Evolutionary conservation across 2,329 filamentous ascomycete species (phyloP).

Genomic region (Chaetomium olivaceum): DNA sequence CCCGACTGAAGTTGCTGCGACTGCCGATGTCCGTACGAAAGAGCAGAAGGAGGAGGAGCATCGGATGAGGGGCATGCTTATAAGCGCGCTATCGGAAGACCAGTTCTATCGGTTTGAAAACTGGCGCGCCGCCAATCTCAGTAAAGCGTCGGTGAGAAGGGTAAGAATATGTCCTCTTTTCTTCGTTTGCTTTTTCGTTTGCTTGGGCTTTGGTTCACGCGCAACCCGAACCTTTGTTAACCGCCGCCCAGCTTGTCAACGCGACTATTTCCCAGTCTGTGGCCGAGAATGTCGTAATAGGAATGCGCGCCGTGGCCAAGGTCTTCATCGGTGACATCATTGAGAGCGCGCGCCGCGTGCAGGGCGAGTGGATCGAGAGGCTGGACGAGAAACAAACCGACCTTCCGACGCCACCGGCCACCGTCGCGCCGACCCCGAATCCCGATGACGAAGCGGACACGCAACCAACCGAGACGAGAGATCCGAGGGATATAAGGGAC

Average conservation of each 20-base stretch:
- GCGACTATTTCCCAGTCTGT: slow-evolving; percentile 79
- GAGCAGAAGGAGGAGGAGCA: slow-evolving; percentile 71
- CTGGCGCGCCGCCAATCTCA: slow-evolving; percentile 68
- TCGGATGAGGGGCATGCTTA: slow-evolving; percentile 60
- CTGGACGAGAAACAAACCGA: slow-evolving; percentile 59
- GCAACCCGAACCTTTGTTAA: slow-evolving; percentile 6
- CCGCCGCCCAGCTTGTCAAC: slow-evolving; percentile 64
- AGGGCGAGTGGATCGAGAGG: slow-evolving; percentile 67
- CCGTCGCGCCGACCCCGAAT: slow-evolving; percentile 38
- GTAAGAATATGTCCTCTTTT: slow-evolving; percentile 43
- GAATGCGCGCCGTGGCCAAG: slow-evolving; percentile 75
- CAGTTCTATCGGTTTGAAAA: slow-evolving; percentile 71
- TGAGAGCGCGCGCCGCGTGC: slow-evolving; percentile 68
- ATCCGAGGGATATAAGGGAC: not conserved
- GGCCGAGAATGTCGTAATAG: slow-evolving; percentile 69
- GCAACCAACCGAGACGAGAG: slow-evolving; percentile 26
- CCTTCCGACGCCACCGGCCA: slow-evolving; percentile 46
- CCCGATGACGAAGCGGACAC: slow-evolving; percentile 15
- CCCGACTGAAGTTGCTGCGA: slow-evolving; percentile 38
- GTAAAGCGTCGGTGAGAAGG: slow-evolving; percentile 67
- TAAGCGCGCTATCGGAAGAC: slow-evolving; percentile 63
- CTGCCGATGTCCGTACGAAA: slow-evolving; percentile 60
- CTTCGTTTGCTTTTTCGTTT: not conserved
- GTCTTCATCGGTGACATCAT: slow-evolving; percentile 76
- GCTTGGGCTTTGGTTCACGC: not conserved